Evolutionary conservation across 2,329 filamentous ascomycete species (phyloP), one percentile per base, ranked within the genome.

Genomic region (Emydomyces testavorans): DNA sequence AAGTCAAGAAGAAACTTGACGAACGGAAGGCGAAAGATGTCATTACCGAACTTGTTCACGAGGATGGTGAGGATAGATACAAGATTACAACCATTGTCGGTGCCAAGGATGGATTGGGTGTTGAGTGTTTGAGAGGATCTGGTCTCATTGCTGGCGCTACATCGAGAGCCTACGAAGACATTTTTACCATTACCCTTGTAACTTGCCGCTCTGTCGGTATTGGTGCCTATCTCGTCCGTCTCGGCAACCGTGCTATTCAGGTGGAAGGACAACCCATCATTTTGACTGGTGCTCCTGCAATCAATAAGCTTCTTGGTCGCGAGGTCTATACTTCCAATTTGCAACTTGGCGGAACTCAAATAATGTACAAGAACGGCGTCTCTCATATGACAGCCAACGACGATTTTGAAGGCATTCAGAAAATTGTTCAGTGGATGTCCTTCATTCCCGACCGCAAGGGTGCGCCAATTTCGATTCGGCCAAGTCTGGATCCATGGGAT

Each of bases 291-390:
- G 92, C 92, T 41, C 86, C 87, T 55, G 92, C 92, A 51, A 83
- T 98, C 66, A 98, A 98, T 80, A 98, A 96, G 73, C 76, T 98
- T 60, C 80, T 98, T 52, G 92, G 92, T 61, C 88, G 93, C 58
- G 92, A 98, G 70, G 90, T 98, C 24, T 98, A 98, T 74, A 95
- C 92, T 20, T 96, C 92, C 52, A 98, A 98, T 77, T 72, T 98
- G 63, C 92, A 98, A 75, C 86, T 98, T 56, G 92, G 92, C 80
- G 92, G 92, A 59, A 98, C 92, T n/a, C 92, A 98, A 71, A 98
- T 98, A 77, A 98, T 98, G 92, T 96, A 98, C 80, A 89, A 86
- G 73, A 98, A 98, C 66, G 92, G 92, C 79, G 92, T 98, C 35
- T 96, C 92, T 18, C 92, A 98, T 74, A 90, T 96, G 85, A 95